Conservation (phyloP, 2,329 filamentous ascomycete genomes). For the Fonsecaea erecta region DNA sequence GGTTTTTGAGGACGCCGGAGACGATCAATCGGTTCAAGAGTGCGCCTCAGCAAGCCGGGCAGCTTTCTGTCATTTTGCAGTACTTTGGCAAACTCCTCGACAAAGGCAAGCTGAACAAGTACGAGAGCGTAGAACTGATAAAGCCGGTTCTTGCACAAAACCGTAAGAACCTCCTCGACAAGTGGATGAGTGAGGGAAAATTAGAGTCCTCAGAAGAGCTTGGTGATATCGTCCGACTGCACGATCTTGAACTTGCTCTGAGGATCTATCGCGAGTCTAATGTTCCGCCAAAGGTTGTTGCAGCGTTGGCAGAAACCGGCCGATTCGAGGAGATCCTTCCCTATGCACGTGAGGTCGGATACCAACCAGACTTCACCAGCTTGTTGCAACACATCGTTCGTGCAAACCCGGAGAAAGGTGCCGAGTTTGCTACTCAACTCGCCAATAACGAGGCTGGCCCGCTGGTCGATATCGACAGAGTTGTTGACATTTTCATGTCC, state of each 20-base stretch:
- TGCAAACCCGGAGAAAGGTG: conserved; percentile 88
- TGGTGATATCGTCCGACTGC: conserved; percentile 87
- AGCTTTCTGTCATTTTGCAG: conserved; percentile 92
- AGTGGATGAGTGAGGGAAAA: conserved; percentile 97
- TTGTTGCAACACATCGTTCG: conserved; percentile 91
- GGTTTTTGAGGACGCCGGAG: conserved; percentile 90
- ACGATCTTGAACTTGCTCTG: conserved; percentile 86
- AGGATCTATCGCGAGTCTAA: conserved; percentile 90
- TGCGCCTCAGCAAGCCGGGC: conserved; percentile 70
- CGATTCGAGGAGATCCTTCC: conserved; percentile 97
- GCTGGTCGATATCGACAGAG: conserved; percentile 88
- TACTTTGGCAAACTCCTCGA: conserved; percentile 98
- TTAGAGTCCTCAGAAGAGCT: conserved; percentile 94
- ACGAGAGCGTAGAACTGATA: conserved; percentile 92
- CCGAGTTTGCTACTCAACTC: conserved; percentile 90
- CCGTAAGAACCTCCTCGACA: conserved; percentile 93
- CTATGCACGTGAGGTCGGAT: conserved; percentile 82
- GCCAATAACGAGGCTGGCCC: conserved; percentile 87
- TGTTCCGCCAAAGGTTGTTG: conserved; percentile 89
- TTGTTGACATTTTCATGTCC: conserved; percentile 96
- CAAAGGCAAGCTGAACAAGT: conserved; percentile 88
- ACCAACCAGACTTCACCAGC: conserved; percentile 93
- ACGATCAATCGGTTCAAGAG: conserved; percentile 97
- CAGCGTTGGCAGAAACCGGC: conserved; percentile 90
- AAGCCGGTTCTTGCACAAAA: conserved; percentile 91